Base-by-base conservation (phyloP, 176 grass and related monocot species). In the Urochloa ruziziensis region DNA sequence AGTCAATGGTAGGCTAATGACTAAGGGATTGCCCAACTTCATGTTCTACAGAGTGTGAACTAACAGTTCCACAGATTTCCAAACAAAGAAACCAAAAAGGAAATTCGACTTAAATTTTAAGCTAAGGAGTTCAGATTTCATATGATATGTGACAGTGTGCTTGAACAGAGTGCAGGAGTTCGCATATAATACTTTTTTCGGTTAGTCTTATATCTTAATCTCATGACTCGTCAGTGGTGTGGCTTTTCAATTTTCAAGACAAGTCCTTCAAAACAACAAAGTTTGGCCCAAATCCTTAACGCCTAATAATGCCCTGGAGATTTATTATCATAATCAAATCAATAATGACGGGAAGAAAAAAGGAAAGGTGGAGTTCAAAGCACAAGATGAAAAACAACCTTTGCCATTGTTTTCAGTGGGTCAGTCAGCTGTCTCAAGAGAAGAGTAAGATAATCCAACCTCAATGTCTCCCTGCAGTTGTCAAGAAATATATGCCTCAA, bases 391-490 rank as follows among this genome's bases (percentile, higher is more conserved):
- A 58, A 78, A 73, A 84, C 25, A 77, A 90, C 96, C 93, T 99
- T 99, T 37, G 89, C 33, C 87, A 94, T 92, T 84, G 75, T 86
- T 62, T 80, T 89, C 52, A 99, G 81, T 42, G 93, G 91, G 5
- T 89, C 81, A 62, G 85, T 96, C 80, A 96, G 79, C 60, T 94
- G 77, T 85, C 82, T 92, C 83, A 96, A 85, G 47, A 99, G 81
- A 91, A 92, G 80, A 89, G 89, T 94, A 30, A 94, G 85, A 84
- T 94, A 96, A 83, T 99, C 93, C 19, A 94, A 39, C 76, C 97
- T 91, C 87, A 99, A 89, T 15, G 89, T 77, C 65, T 92, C 97
- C 87, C 97, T 99, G 82, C 40, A 81, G 15, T 70, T 62, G 4
- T 54, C 72, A 91, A 79, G 40, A 52, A 78, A 82, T 66, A 82